These are phyloP conservation scores for Paulownia fortunei DNA, from an alignment of 257 asterid genomes.

Conservation along the genomic window DNA sequence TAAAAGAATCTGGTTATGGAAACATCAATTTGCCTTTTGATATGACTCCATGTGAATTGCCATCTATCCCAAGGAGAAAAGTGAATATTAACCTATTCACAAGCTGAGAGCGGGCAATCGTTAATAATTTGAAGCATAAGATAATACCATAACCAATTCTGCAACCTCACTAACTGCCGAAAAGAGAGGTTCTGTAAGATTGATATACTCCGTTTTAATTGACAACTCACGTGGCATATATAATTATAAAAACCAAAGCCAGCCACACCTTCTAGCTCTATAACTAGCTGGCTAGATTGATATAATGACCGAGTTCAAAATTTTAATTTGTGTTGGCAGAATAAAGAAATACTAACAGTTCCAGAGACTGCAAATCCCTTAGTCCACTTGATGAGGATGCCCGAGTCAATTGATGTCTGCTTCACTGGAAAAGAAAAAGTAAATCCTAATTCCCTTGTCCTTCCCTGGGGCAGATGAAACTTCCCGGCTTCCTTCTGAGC, in stretches of 20 bases:
- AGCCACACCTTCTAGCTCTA: not conserved
- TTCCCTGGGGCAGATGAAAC: slow-evolving; percentile 50
- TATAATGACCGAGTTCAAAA: not conserved
- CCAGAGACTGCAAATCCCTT: slow-evolving; percentile 81
- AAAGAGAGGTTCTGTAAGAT: too few species aligned
- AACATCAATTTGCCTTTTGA: too few species aligned
- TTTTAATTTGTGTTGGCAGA: not conserved
- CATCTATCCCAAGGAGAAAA: not conserved
- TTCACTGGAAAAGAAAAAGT: slow-evolving; percentile 86
- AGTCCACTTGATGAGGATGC: slow-evolving; percentile 81
- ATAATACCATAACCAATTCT: not conserved
- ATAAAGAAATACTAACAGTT: slow-evolving; percentile 59
- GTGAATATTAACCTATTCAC: not conserved
- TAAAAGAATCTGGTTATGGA: too few species aligned
- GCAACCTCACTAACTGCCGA: too few species aligned
- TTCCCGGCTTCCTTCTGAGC: slow-evolving; percentile 59
- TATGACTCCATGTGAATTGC: too few species aligned
- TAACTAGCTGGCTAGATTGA: not conserved
- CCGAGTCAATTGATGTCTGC: slow-evolving; percentile 76
- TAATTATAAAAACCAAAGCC: not conserved
- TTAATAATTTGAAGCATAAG: not conserved
- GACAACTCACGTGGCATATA: not conserved
- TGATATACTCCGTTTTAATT: not conserved
- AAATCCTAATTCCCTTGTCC: slow-evolving; percentile 75
- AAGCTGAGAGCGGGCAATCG: not conserved